Conservation (phyloP, 169 alveolate genomes). For the Amoebophrya sp. region DNA sequence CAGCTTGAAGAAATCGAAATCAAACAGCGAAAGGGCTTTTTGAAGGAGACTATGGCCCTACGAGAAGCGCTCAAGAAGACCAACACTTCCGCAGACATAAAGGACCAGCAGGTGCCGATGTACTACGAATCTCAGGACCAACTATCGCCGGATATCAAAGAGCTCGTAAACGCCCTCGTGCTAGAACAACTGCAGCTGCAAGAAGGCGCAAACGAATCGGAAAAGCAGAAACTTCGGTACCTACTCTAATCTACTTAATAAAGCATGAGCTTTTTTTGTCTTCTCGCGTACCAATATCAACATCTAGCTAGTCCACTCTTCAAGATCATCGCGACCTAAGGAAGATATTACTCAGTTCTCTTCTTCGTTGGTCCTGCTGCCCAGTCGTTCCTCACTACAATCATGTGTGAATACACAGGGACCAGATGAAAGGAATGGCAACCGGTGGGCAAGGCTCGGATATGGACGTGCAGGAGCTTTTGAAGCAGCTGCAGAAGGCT, state of each 20-base stretch:
- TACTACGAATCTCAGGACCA: slow-evolving; percentile 14
- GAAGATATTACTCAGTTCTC: too few species aligned
- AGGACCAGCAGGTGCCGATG: not conserved
- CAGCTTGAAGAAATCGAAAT: not conserved
- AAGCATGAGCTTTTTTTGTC: too few species aligned
- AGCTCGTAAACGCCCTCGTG: slow-evolving; percentile 1
- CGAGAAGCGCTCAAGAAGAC: not conserved
- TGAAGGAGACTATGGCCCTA: not conserved
- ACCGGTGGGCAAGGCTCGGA: too few species aligned
- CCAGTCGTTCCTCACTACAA: too few species aligned
- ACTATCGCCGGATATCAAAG: not conserved
- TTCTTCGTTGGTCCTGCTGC: too few species aligned
- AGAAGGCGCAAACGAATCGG: not conserved
- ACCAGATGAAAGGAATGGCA: too few species aligned
- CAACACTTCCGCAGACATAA: not conserved
- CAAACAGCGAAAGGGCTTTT: not conserved
- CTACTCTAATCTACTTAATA: too few species aligned
- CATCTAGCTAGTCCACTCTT: too few species aligned
- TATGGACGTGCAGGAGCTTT: not conserved
- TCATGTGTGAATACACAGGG: too few species aligned
- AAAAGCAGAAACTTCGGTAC: not conserved
- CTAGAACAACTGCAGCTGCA: not conserved
- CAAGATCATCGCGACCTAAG: too few species aligned
- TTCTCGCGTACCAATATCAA: too few species aligned
- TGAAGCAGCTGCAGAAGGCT: slow-evolving; percentile 13